phyloP scores from a whole-genome alignment of 2,329 filamentous ascomycete genomes.

The Cryphonectria naterciae region DNA sequence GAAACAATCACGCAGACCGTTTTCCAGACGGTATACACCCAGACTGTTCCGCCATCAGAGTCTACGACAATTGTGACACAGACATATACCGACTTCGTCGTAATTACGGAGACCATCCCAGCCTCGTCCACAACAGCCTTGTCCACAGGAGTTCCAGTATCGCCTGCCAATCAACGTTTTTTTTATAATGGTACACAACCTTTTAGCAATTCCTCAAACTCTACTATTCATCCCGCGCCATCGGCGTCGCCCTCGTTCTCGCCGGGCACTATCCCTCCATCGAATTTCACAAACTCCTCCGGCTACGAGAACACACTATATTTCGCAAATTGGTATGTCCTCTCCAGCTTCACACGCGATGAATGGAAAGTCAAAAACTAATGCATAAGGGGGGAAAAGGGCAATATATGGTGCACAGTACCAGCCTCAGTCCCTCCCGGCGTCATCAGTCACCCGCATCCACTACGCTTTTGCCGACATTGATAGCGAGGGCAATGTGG shows the following conservation, averaged over 20 bases:
- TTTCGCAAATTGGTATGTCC: constrained; percentile 58
- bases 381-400: constrained; percentile 35
- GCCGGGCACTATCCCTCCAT: not conserved
- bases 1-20: not conserved
- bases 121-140: not conserved
- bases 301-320: constrained; percentile 51
- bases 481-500: constrained; percentile 49
- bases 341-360: not conserved
- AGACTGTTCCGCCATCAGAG: not conserved
- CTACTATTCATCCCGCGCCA: not conserved
- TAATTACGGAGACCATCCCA: not conserved
- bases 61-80: not conserved
- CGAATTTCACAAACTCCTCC: constrained; percentile 9
- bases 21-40: constrained; percentile 15
- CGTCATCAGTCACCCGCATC: constrained; percentile 72
- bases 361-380: not conserved
- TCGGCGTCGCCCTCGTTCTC: not conserved
- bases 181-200: constrained; percentile 12
- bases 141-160: not conserved
- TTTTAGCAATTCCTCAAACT: constrained; percentile 13
- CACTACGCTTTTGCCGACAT: constrained; percentile 63
- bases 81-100: not conserved
- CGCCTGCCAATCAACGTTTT: not conserved
- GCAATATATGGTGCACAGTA: constrained; percentile 51
- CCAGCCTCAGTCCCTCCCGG: constrained; percentile 69